Evolutionary conservation across 768 basidiomycete species (phyloP).

Genomic region (Pulveroboletus sp.): DNA sequence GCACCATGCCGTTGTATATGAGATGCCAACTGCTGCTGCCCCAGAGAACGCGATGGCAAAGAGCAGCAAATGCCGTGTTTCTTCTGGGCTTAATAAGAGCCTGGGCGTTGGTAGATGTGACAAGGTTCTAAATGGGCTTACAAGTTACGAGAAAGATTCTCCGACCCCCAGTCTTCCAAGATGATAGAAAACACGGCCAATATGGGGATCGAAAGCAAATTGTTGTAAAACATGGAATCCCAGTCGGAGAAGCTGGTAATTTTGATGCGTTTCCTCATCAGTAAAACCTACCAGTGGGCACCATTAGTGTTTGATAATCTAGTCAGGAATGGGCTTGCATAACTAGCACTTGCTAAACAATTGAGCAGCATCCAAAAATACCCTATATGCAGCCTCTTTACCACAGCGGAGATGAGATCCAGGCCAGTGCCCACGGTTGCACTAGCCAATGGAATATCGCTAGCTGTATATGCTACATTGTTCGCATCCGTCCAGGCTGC

Average conservation of each 20-base stretch:
- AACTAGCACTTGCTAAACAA: conserved; percentile 85
- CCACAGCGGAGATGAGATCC: conserved; percentile 41
- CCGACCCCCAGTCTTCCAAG: conserved; percentile 85
- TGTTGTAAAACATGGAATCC: conserved; percentile 99
- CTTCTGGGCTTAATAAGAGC: conserved; percentile 61
- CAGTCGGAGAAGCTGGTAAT: conserved; percentile 93
- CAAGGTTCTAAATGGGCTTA: conserved; percentile 41
- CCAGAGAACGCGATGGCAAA: conserved; percentile 94
- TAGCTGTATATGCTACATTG: conserved; percentile 33
- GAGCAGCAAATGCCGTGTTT: conserved; percentile 74
- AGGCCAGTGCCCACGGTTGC: conserved; percentile 27
- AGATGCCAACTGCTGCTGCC: conserved; percentile 96
- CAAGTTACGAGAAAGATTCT: conserved; percentile 83
- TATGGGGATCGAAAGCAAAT: conserved; percentile 91
- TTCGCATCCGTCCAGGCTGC: conserved; percentile 93
- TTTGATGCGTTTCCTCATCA: conserved; percentile 98
- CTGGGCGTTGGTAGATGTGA: neutral
- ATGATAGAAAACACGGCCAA: conserved; percentile 78
- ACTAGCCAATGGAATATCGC: conserved; percentile 25
- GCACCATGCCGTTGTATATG: conserved; percentile 99
- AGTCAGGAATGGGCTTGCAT: conserved; percentile 51
- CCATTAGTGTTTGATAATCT: conserved; percentile 4
- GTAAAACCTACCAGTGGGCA: conserved; percentile 62
- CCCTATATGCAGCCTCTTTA: conserved; percentile 66
- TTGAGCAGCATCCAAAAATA: conserved; percentile 98